These are phyloP conservation scores for Aeminium ludgeri DNA, from an alignment of 495 filamentous ascomycete species.

Conservation along the genomic window DNA sequence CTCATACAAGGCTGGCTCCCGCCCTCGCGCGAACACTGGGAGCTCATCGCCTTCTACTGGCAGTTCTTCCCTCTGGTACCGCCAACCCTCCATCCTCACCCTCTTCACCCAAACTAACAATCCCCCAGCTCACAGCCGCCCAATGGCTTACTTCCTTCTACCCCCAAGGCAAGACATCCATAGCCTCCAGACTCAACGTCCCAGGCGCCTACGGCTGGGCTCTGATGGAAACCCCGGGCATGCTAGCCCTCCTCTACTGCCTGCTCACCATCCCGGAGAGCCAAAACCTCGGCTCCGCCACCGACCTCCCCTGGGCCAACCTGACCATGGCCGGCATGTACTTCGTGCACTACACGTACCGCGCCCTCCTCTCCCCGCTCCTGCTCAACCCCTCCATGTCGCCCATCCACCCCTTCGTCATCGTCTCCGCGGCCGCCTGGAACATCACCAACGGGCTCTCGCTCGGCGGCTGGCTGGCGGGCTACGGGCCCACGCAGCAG, in stretches of 20 bases:
- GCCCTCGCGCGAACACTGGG: constrained; percentile 35
- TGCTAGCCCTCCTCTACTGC: constrained; percentile 59
- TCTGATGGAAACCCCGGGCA: constrained; percentile 68
- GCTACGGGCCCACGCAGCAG: constrained; percentile 48
- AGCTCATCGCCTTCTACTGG: constrained; percentile 26
- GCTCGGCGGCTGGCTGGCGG: constrained; percentile 65
- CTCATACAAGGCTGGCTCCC: constrained; percentile 29
- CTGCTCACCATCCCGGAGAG: constrained; percentile 46
- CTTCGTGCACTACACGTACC: constrained; percentile 70
- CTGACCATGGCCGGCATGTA: constrained; percentile 48
- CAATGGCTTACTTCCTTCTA: constrained; percentile 30
- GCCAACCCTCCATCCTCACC: neutral
- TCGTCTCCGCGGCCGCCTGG: constrained; percentile 43
- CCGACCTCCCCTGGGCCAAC: constrained; percentile 47
- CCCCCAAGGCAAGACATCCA: constrained; percentile 65
- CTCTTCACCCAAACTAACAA: neutral
- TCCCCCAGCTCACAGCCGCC: constrained; percentile 22
- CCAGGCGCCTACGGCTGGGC: constrained; percentile 80
- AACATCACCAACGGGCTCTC: constrained; percentile 64
- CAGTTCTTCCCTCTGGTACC: constrained; percentile 33
- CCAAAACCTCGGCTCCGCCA: constrained; percentile 24
- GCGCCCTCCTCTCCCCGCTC: constrained; percentile 62
- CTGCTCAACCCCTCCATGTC: constrained; percentile 80
- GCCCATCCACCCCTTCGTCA: constrained; percentile 51
- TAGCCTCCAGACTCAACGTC: constrained; percentile 55